Evolutionary conservation across 768 basidiomycete genomes (phyloP).

Genomic region (Pleurotus sapidus): DNA sequence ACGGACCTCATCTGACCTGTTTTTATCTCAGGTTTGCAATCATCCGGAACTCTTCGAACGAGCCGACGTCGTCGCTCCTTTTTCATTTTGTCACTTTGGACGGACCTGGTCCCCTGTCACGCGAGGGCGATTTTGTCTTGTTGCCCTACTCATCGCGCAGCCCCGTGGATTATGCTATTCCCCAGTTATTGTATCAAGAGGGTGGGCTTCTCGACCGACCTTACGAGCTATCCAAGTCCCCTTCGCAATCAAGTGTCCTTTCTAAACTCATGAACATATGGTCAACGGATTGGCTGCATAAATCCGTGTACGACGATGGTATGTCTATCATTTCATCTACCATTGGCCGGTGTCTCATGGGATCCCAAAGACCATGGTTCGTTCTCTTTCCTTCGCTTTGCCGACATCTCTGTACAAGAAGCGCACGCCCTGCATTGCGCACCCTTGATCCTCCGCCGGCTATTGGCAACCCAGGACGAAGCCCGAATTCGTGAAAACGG

Average conservation of each 20-base stretch:
- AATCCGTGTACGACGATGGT: constrained; percentile 68
- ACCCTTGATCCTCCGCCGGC: constrained; percentile 54
- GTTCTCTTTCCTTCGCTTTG: constrained; percentile 79
- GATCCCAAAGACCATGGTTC: constrained; percentile 37
- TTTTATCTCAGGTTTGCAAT: constrained; percentile 75
- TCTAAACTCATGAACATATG: constrained; percentile 85
- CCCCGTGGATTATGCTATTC: constrained; percentile 78
- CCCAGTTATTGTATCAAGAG: constrained; percentile 73
- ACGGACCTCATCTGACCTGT: not conserved
- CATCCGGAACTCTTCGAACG: constrained; percentile 98
- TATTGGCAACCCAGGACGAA: constrained; percentile 48
- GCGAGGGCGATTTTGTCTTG: constrained; percentile 84
- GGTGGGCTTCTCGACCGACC: constrained; percentile 73
- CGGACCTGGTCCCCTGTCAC: constrained; percentile 75
- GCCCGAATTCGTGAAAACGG: constrained; percentile 33
- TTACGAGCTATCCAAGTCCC: constrained; percentile 42
- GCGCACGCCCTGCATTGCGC: constrained; percentile 58
- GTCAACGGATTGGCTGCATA: constrained; percentile 77
- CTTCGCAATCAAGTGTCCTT: constrained; percentile 53
- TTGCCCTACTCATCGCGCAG: constrained; percentile 86
- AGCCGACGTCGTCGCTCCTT: constrained; percentile 92
- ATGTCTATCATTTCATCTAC: constrained; percentile 18
- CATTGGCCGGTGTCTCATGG: constrained; percentile 1
- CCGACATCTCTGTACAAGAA: constrained; percentile 62
- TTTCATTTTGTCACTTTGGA: constrained; percentile 83